phyloP scores from a whole-genome alignment of 2,329 filamentous ascomycete species.

The Aotearoamyces nothofagi region DNA sequence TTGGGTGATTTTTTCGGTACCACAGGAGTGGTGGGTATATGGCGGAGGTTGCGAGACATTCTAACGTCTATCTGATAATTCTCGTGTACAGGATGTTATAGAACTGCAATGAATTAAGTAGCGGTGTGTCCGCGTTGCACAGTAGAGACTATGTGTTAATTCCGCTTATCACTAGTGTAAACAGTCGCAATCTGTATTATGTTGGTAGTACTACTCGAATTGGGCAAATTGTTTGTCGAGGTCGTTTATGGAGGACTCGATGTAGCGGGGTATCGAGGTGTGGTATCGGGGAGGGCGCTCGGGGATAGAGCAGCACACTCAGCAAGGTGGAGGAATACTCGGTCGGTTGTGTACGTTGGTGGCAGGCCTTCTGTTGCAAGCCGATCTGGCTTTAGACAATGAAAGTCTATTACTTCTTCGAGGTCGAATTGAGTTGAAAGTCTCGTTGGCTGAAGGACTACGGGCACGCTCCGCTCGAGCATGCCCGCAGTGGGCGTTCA shows the following conservation, averaged over 20 bases:
- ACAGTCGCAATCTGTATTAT: too few relatives aligned
- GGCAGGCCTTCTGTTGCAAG: conserved; percentile 16
- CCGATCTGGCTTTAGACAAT: conserved; percentile 13
- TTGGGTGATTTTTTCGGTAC: conserved; percentile 10
- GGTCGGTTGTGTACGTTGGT: conserved; percentile 16
- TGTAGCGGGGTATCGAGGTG: too few relatives aligned
- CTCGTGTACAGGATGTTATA: too few relatives aligned
- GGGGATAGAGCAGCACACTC: conserved; percentile 13
- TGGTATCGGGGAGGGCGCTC: conserved; percentile 4
- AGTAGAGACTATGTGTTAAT: too few relatives aligned
- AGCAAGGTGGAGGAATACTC: conserved; percentile 13
- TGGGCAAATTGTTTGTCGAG: too few relatives aligned
- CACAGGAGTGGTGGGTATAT: conserved; percentile 27
- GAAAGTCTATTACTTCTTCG: conserved; percentile 54
- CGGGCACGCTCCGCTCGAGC: conserved; percentile 39
- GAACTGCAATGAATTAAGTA: too few relatives aligned
- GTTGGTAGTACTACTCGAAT: too few relatives aligned
- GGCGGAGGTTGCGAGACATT: conserved; percentile 32
- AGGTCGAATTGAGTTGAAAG: conserved; percentile 45
- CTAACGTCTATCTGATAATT: too few relatives aligned
- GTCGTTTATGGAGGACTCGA: too few relatives aligned
- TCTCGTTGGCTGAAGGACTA: conserved; percentile 81
- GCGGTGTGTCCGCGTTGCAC: too few relatives aligned
- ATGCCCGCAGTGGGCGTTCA: conserved; percentile 75
- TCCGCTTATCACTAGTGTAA: too few relatives aligned